These are phyloP conservation scores for Testicularia cyperi DNA, from an alignment of 1,284 basidiomycete genomes.

Conservation along the genomic window DNA sequence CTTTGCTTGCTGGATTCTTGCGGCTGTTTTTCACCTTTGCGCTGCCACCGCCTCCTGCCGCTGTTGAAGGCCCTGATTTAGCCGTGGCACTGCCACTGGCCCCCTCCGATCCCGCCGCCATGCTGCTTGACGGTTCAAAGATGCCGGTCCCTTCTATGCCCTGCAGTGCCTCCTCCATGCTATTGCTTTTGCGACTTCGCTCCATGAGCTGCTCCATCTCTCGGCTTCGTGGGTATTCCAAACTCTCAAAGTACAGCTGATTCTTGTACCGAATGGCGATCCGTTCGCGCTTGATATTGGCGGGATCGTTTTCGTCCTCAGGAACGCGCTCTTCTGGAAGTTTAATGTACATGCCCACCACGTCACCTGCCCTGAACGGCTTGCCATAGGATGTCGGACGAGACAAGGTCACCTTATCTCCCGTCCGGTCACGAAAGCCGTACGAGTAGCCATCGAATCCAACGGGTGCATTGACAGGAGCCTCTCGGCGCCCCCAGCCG, in stretches of 20 bases:
- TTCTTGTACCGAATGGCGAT: conserved; percentile 86
- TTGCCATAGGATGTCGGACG: conserved; percentile 72
- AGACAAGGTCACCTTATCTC: conserved; percentile 84
- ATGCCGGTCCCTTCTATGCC: conserved; percentile 28
- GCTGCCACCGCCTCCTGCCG: conserved; percentile 6
- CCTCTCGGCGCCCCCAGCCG: conserved; percentile 89
- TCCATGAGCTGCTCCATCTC: conserved; percentile 77
- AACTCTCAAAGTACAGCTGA: conserved; percentile 92
- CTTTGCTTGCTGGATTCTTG: conserved; percentile 27
- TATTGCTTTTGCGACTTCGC: conserved; percentile 53
- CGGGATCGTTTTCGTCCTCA: conserved; percentile 25
- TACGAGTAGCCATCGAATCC: conserved; percentile 94
- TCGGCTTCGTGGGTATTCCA: conserved; percentile 86
- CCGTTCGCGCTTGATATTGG: conserved; percentile 51
- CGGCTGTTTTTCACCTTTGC: conserved; percentile 33
- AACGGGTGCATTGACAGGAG: conserved; percentile 84
- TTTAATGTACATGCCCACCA: conserved; percentile 88
- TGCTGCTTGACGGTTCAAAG: conserved; percentile 6
- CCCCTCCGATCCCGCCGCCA: neutral
- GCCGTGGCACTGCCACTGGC: neutral
- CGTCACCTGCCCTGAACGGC: conserved; percentile 77
- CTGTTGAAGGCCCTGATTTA: neutral
- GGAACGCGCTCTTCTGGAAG: conserved; percentile 66
- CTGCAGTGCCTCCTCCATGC: conserved; percentile 21
- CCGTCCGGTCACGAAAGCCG: conserved; percentile 83